Percentiles rank a stretch among this genome's conserved stretches.
Evolutionary conservation across 2,329 filamentous ascomycete genomes (phyloP).

Genomic region (Alternaria solani): DNA sequence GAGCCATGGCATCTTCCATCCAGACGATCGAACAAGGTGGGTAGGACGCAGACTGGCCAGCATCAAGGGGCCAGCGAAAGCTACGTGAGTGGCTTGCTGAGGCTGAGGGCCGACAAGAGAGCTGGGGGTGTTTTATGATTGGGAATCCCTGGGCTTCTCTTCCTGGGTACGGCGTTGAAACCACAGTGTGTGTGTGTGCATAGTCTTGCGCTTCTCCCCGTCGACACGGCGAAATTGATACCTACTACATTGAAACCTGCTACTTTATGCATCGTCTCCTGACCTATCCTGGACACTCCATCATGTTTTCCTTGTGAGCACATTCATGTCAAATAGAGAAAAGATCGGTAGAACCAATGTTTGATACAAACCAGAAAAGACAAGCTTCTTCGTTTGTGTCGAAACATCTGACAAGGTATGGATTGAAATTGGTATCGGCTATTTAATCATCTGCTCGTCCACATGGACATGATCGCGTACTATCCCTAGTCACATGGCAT

Average conservation of each 20-base stretch:
- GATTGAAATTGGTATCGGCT: conserved; percentile 10
- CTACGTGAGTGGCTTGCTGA: conserved; percentile 7
- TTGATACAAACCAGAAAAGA: background rate
- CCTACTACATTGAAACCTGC: conserved; percentile 4
- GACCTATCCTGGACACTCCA: background rate
- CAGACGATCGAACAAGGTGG: background rate
- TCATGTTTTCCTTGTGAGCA: background rate
- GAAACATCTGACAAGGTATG: background rate
- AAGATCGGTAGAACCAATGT: background rate
- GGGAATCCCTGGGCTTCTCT: conserved; percentile 8
- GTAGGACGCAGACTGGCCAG: background rate
- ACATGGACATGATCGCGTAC: conserved; percentile 3
- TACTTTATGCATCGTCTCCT: background rate
- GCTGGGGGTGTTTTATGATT: conserved; percentile 5
- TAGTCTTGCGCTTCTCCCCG: conserved; percentile 11
- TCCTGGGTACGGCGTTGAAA: conserved; percentile 20
- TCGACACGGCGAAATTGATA: conserved; percentile 16
- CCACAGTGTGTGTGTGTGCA: conserved; percentile 6
- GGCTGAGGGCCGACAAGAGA: conserved; percentile 6
- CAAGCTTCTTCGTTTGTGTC: background rate
- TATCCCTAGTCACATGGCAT: background rate
- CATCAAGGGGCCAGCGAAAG: conserved; percentile 7
- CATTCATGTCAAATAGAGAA: background rate
- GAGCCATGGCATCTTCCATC: background rate
- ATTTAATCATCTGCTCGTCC: conserved; percentile 8